A percentile compares a stretch with the other conserved stretches of the same genome.
Evolutionary conservation across 768 basidiomycete genomes (phyloP).

Genomic region (Tricholoma flavovirens): DNA sequence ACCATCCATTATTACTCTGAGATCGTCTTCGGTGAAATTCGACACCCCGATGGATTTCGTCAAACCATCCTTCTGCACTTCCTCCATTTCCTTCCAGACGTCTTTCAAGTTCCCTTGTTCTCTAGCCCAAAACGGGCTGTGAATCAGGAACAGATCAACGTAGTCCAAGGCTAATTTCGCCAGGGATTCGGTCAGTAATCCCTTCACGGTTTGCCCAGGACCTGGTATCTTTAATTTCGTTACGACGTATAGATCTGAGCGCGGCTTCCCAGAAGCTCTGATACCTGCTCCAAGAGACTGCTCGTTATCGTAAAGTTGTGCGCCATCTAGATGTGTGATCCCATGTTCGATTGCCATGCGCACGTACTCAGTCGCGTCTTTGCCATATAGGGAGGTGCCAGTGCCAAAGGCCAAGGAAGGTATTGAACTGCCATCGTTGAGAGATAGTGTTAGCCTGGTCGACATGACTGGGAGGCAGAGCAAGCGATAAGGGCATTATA

Average conservation of each 20-base stretch:
- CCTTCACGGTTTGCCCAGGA: constrained; percentile 41
- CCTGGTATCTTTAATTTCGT: constrained; percentile 47
- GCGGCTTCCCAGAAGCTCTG: constrained; percentile 42
- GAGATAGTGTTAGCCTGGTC: constrained; percentile 27
- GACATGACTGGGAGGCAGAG: constrained; percentile 17
- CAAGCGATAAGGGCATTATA: background rate
- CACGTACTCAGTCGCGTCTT: constrained; percentile 38
- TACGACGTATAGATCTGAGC: constrained; percentile 55
- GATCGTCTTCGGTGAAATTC: constrained; percentile 53
- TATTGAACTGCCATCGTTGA: constrained; percentile 49
- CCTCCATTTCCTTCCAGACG: constrained; percentile 60
- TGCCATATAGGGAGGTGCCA: constrained; percentile 45
- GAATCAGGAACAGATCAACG: constrained; percentile 64
- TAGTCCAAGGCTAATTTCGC: constrained; percentile 45
- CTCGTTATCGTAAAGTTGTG: constrained; percentile 56
- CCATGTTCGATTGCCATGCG: constrained; percentile 47
- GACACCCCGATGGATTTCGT: constrained; percentile 63
- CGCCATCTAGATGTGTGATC: constrained; percentile 60
- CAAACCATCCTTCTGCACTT: constrained; percentile 39
- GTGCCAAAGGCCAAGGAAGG: constrained; percentile 63
- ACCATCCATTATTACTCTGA: constrained; percentile 45
- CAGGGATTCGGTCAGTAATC: constrained; percentile 47
- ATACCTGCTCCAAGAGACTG: constrained; percentile 46
- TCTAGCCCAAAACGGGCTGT: constrained; percentile 32
- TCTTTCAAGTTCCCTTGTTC: constrained; percentile 40